Evolutionary conservation across 1,284 basidiomycete genomes (phyloP), one percentile per base, ranked within the genome.

Genomic region (Farysia itapuensis): DNA sequence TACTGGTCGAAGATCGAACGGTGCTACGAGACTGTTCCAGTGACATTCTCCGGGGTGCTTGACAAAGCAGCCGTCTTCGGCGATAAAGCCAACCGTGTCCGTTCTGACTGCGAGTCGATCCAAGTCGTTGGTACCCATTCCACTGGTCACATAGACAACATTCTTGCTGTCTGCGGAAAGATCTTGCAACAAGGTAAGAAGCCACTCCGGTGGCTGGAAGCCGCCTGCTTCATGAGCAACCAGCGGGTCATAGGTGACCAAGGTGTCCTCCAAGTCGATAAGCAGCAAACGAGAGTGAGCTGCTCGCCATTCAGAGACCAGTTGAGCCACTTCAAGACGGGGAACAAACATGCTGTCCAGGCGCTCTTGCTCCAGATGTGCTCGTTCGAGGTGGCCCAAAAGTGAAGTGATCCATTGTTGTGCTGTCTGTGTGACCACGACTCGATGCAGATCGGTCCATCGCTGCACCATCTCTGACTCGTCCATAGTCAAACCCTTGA

Each of bases 61-160:
- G 72, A 90, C 83, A 72, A 85, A 90, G 77, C 90, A 92, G 1
- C 89, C 90, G 54, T 91, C 89, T 79, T 92, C 89, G 0, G 88
- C 87, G 1, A 89, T 84, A 52, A 91, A 83, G n/a, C 89, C 89
- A 40, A 90, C 78, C 28, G 81, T 80, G 4, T 87, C 86, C 16
- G 85, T 80, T 47, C 79, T 78, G 47, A 81, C 80, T 13, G 82
- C 83, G 23, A 89, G 78, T 45, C 80, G 80, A 15, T 66, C 57
- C 40, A 92, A 74, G 28, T 84, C 82, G 15, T 82, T 82, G 28
- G 85, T 80, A 12, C 84, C 82, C 56, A 89, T 74, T 12, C 89
- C 88, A 70, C 88, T 90, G 53, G 92, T 79, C 39, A 91, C 59
- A 85, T 89, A 91, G 18, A 92, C 86, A 52, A 88, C 84, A 60